Base-by-base conservation (phyloP, 1,284 basidiomycete genomes). In the Malassezia sympodialis region DNA sequence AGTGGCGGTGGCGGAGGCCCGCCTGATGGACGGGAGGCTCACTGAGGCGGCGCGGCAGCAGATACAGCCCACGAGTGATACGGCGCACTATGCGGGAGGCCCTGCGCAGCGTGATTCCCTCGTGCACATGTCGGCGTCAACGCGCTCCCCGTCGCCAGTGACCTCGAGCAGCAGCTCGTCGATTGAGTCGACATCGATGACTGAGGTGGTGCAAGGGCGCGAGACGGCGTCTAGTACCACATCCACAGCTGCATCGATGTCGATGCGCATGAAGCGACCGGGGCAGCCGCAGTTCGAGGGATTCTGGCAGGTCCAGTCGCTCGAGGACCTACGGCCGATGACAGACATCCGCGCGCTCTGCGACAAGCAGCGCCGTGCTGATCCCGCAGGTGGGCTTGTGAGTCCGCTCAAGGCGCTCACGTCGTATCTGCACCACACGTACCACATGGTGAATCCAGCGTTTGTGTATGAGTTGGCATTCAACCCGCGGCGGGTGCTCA, bases 381-480 rank as follows among this genome's bases (percentile, higher is more conserved):
- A 73, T 51, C 71, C 71, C 8, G 55, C 63, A 8, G 70, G 72
- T 24, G 72, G 69, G 15, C 67, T 62, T 26, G 69, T 74, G 30
- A 72, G 70, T 40, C 69, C 71, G 26, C 63, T 74, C 43, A 74
- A 74, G 49, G 72, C 72, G 8, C 53, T 74, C 50, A 71, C 72
- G 23, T 61, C 70, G 19, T 73, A 73, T 37, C 53, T 74, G 46
- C 72, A 74, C 49, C 72, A 74, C 60, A 74, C 72, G 8, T 74
- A 74, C 47, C 72, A 74, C 40, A 62, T 74, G 31, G 70, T 73
- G 59, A 74, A 74, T 41, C 72, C 72, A 4, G 62, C 68, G 12
- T 74, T 74, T 60, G 62, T 69, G 54, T 74, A 74, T 59, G 72
- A 74, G 59, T 65, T 74, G 40, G 67, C 70, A 43, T 74, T 74